phyloP scores from a whole-genome alignment of 495 filamentous ascomycete species.

The Cryomyces minteri region DNA sequence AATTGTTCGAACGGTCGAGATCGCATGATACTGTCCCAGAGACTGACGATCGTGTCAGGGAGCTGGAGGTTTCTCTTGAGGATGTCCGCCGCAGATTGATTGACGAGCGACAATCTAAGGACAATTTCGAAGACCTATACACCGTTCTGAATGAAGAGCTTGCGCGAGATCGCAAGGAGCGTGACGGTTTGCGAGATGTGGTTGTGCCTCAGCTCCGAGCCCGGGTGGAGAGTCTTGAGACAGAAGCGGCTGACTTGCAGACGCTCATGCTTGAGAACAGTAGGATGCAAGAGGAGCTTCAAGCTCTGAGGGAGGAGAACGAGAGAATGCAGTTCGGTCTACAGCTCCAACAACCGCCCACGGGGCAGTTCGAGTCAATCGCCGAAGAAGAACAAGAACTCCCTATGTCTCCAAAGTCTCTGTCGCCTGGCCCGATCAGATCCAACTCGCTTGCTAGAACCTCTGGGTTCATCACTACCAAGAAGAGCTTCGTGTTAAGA shows the following conservation, averaged over 20 bases:
- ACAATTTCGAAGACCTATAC: slow-evolving; percentile 84
- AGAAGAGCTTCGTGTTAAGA: slow-evolving; percentile 23
- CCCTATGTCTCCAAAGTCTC: background rate
- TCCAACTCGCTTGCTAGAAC: slow-evolving; percentile 42
- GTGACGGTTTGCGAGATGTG: slow-evolving; percentile 80
- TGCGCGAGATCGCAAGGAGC: slow-evolving; percentile 65
- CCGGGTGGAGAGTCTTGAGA: slow-evolving; percentile 60
- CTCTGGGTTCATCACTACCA: slow-evolving; percentile 3
- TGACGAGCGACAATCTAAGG: slow-evolving; percentile 76
- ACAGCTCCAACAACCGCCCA: slow-evolving; percentile 20
- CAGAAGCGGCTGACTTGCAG: slow-evolving; percentile 44
- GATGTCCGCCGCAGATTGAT: slow-evolving; percentile 60
- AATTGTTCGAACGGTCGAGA: slow-evolving; percentile 39
- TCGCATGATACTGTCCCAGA: slow-evolving; percentile 27
- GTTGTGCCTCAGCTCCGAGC: slow-evolving; percentile 55
- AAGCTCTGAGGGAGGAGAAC: slow-evolving; percentile 41
- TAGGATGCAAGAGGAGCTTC: slow-evolving; percentile 64
- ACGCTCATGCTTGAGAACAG: slow-evolving; percentile 55
- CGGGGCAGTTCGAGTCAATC: slow-evolving; percentile 37
- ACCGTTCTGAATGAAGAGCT: slow-evolving; percentile 68
- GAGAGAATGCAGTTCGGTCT: background rate
- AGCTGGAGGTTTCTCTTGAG: slow-evolving; percentile 65
- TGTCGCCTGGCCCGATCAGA: slow-evolving; percentile 32
- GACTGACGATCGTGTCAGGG: slow-evolving; percentile 37
- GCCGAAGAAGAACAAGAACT: slow-evolving; percentile 33